A percentile compares a stretch with the other conserved stretches of the same genome.
Conservation (phyloP, 2,329 filamentous ascomycete genomes). For the Claviceps pazoutovae region DNA sequence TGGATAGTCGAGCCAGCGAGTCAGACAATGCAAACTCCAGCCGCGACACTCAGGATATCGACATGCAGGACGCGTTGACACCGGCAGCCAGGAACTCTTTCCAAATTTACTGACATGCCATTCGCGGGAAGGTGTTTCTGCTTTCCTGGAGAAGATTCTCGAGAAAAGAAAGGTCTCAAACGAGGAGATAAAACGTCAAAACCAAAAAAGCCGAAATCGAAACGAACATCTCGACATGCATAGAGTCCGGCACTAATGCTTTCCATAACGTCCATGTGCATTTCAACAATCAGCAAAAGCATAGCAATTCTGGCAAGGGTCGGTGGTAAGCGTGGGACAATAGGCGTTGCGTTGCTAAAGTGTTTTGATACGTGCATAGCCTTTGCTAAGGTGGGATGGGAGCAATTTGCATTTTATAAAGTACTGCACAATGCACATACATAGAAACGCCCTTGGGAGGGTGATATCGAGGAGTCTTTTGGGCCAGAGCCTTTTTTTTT, state of each 20-base stretch:
- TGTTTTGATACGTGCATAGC: slow-evolving; percentile 8
- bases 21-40: slow-evolving; percentile 16
- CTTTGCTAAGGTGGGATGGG: slow-evolving; percentile 1
- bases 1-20: slow-evolving; percentile 26
- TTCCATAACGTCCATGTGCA: slow-evolving; percentile 3
- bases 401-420: slow-evolving; percentile 16
- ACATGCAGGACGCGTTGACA: slow-evolving; percentile 42
- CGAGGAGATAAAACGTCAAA: neutral
- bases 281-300: slow-evolving; percentile 1
- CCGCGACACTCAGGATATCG: slow-evolving; percentile 32
- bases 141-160: too few relatives aligned
- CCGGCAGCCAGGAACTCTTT: slow-evolving; percentile 27
- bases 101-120: too few relatives aligned
- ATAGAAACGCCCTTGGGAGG: neutral
- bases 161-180: too few relatives aligned
- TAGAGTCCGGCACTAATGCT: neutral
- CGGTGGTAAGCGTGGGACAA: slow-evolving; percentile 20
- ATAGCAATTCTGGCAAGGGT: slow-evolving; percentile 16
- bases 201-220: neutral
- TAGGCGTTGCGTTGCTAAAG: slow-evolving; percentile 25
- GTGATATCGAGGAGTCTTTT: neutral
- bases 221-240: neutral
- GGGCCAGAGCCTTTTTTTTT: neutral
- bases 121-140: too few relatives aligned
- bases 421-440: slow-evolving; percentile 7